Base-by-base conservation (phyloP, 2,329 filamentous ascomycete genomes). In the Aspergillus ustus region DNA sequence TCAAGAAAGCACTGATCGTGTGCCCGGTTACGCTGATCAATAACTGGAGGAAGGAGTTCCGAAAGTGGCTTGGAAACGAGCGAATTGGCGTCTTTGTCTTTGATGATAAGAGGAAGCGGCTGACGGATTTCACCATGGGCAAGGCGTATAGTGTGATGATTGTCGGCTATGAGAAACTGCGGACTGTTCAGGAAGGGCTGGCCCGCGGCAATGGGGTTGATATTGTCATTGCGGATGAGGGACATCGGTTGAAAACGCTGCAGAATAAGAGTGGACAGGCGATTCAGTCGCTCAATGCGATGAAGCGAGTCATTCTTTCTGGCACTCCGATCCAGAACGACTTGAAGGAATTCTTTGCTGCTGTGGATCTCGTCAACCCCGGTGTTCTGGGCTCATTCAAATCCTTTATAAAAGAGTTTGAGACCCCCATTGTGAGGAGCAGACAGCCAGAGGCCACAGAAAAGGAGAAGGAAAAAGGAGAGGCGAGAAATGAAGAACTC, bases 31-130 rank as follows among this genome's bases (percentile, higher is more conserved):
- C 88, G 1, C 75, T 91, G 9, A 90, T 91, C 64, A 85, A 86
- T 62, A 92, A 92, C 65, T 92, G 89, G 89, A 84, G 85, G 59
- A 87, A 87, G 66, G 89, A 92, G 70, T 90, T 91, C 65, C 83
- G 83, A 61, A 91, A 91, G 70, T 92, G 89, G 89, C 81, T 92
- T 1, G 89, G 89, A 0, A 88, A 86, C 65, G 88, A 91, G 67
- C 81, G 87, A 22, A 84, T 91, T 59, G 89, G 89, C 4, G 87
- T 91, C 1, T 87, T 90, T 66, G 84, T 91, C 13, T 84, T 84
- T 20, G 86, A 87, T 64, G 83, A 87, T 62, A 84, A 83, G 62
- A 83, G 83, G 60, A 86, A 82, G 62, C 83, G 85, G 50, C 77
- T 91, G 29, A 87, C 85, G 1, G 87, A 90, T 70, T 91, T 91